Conservation (phyloP, 2,329 filamentous ascomycete species). For the Ilyonectria mors-panacis region DNA sequence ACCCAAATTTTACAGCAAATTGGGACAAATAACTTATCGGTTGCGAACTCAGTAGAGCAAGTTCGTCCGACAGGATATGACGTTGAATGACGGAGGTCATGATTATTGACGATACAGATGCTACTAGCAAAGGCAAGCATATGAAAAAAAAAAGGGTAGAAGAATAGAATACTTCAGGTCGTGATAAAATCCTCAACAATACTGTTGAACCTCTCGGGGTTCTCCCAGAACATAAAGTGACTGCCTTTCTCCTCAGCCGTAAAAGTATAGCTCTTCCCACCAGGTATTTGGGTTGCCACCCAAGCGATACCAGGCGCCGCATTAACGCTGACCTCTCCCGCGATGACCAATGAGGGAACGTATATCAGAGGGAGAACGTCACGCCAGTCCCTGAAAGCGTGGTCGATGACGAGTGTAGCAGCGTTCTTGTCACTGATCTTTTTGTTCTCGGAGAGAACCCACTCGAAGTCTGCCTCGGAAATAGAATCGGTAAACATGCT, state of each 20-base stretch:
- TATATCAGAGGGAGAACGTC: too few relatives aligned
- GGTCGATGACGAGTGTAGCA: constrained; percentile 47
- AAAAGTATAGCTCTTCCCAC: constrained; percentile 45
- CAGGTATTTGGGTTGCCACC: constrained; percentile 49
- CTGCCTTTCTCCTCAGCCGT: constrained; percentile 51
- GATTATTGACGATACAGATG: too few relatives aligned
- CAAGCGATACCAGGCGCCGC: constrained; percentile 37
- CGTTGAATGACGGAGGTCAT: too few relatives aligned
- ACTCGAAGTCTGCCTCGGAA: constrained; percentile 45
- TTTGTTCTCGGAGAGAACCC: constrained; percentile 41
- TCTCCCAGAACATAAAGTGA: constrained; percentile 54
- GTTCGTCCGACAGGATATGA: too few relatives aligned
- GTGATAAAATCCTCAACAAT: constrained; percentile 48
- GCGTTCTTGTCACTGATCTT: constrained; percentile 47
- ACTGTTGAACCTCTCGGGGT: constrained; percentile 51
- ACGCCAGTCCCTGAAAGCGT: constrained; percentile 31
- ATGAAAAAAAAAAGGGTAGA: too few relatives aligned
- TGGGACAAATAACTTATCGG: too few relatives aligned
- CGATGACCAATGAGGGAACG: constrained; percentile 48
- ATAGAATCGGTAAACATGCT: constrained; percentile 45
- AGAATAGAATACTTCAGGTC: too few relatives aligned
- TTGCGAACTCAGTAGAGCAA: too few relatives aligned
- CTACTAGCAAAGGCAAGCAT: too few relatives aligned
- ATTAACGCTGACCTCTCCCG: constrained; percentile 33
- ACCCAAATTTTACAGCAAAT: too few relatives aligned